These are phyloP conservation scores for Buddleja alternifolia DNA, from an alignment of 257 asterid genomes.

Conservation along the genomic window DNA sequence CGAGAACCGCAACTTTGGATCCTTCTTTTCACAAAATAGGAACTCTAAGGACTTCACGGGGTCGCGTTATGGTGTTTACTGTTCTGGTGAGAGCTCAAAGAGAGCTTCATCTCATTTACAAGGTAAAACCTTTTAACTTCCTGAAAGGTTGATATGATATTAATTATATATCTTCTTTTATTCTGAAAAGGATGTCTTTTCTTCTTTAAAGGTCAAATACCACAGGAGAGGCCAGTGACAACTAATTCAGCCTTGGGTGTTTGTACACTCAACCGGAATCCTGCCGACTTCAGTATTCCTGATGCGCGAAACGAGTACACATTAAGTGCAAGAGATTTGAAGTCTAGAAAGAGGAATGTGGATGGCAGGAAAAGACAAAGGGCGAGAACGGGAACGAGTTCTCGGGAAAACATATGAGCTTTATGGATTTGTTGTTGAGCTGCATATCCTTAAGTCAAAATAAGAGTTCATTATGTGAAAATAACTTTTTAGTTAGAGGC, in stretches of 20 bases:
- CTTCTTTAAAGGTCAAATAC: constrained; percentile 34
- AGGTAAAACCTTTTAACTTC: constrained; percentile 35
- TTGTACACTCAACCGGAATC: constrained; percentile 64
- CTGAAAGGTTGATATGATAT: constrained; percentile 22
- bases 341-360: constrained; percentile 31
- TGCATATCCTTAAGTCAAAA: no score
- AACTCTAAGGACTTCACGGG: constrained; percentile 37
- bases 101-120: constrained; percentile 31
- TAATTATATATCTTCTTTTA: background rate
- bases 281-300: constrained; percentile 69
- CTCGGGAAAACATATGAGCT: constrained; percentile 32
- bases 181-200: constrained; percentile 20
- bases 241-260: constrained; percentile 24
- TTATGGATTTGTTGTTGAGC: no score
- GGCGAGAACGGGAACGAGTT: constrained; percentile 35
- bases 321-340: constrained; percentile 46
- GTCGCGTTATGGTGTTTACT: constrained; percentile 29
- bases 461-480: no score
- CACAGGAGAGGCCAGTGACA: constrained; percentile 21
- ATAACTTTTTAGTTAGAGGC: no score
- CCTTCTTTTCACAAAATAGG: constrained; percentile 38
- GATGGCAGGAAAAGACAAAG: constrained; percentile 42
- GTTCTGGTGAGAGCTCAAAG: constrained; percentile 43
- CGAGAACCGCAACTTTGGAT: constrained; percentile 42
- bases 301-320: constrained; percentile 55